phyloP scores from a whole-genome alignment of 805 yeast species.

The Yarrowia sp. region DNA sequence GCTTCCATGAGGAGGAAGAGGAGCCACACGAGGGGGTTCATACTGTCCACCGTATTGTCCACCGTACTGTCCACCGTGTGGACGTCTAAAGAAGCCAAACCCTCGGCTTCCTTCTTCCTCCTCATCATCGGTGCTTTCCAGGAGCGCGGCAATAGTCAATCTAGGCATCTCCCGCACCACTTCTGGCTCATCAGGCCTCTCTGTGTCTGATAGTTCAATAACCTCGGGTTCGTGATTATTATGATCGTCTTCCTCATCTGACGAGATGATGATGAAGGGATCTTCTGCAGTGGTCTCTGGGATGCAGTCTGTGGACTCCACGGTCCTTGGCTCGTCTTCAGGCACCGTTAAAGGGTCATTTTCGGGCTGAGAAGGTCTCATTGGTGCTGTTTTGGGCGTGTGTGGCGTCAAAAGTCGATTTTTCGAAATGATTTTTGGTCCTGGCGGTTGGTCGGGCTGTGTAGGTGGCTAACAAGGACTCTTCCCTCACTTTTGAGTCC shows the following conservation, averaged over 20 bases:
- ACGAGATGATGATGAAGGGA: slow-evolving; percentile 3
- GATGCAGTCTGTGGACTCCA: background rate
- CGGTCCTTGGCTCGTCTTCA: background rate
- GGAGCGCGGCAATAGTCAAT: no score
- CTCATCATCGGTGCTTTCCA: no score
- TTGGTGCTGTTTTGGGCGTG: background rate
- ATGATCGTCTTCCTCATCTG: slow-evolving; percentile 13
- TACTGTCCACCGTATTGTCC: no score
- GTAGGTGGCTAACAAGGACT: slow-evolving; percentile 1
- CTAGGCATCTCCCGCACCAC: background rate
- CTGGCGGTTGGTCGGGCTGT: background rate
- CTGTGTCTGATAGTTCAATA: slow-evolving; percentile 23
- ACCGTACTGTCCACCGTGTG: background rate
- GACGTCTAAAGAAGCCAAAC: slow-evolving; percentile 10
- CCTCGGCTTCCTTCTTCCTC: background rate
- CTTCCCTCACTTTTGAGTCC: slow-evolving; percentile 26
- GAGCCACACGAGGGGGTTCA: no score
- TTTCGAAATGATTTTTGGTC: background rate
- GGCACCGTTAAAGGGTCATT: background rate
- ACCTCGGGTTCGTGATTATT: background rate
- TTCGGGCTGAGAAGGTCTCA: background rate
- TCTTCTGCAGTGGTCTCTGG: background rate
- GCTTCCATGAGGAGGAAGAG: no score
- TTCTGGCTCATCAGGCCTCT: background rate
- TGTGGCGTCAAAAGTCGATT: background rate